Percentiles rank a stretch among this genome's conserved stretches.
These are phyloP conservation scores for Beverwykella pulmonaria DNA, from an alignment of 495 filamentous ascomycete genomes.

Conservation along the genomic window DNA sequence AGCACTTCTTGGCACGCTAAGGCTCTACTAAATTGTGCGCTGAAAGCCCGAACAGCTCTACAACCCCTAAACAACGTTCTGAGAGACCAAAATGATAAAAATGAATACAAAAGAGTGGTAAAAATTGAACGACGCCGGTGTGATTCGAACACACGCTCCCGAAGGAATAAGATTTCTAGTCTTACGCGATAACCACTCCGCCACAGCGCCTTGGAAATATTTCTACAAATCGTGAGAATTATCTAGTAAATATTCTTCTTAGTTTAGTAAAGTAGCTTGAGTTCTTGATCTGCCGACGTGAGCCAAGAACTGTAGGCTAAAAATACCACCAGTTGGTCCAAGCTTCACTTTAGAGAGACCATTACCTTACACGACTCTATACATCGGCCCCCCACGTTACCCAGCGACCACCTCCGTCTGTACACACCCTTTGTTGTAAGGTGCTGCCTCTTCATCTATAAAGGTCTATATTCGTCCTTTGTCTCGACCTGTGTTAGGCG, in stretches of 20 bases:
- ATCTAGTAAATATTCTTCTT: too few relatives aligned
- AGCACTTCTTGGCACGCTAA: too few relatives aligned
- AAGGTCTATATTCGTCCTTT: neutral
- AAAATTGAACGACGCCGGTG: conserved; percentile 23
- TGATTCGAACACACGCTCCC: conserved; percentile 42
- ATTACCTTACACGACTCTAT: neutral
- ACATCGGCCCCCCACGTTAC: neutral
- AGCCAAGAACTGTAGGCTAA: neutral
- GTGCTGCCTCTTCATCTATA: neutral
- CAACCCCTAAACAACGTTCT: too few relatives aligned
- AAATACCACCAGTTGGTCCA: neutral
- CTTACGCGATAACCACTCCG: conserved; percentile 49
- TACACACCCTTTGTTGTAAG: neutral
- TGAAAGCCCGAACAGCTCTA: too few relatives aligned
- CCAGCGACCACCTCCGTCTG: neutral
- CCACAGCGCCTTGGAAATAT: conserved; percentile 42
- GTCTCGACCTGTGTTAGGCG: neutral
- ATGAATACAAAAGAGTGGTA: too few relatives aligned
- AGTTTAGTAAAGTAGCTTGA: too few relatives aligned
- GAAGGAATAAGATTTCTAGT: conserved; percentile 49
- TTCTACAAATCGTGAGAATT: too few relatives aligned
- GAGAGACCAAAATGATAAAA: too few relatives aligned
- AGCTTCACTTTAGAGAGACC: neutral
- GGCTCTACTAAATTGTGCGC: too few relatives aligned
- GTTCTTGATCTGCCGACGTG: neutral